Evolutionary conservation across 2,329 filamentous ascomycete genomes (phyloP), one percentile per base, ranked within the genome.

Genomic region (Verticillium dahliae): DNA sequence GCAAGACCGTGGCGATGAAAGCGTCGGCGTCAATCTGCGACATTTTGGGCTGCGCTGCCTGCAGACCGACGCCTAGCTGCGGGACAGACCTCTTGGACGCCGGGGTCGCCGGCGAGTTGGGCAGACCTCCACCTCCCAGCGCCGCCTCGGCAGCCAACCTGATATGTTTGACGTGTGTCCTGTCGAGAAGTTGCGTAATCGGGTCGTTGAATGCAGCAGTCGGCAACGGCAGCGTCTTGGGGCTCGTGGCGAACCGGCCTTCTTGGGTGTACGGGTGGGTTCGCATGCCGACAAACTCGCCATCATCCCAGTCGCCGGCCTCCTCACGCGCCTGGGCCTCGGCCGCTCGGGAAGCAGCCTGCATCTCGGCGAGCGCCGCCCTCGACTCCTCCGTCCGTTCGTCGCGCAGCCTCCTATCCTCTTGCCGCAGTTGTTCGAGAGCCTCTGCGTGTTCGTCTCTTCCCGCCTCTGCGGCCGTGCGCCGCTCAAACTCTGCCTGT

Each of bases 101-200:
- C 0, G 90, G 88, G 2, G 90, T 93, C 1, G 87, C 83, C 1
- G 90, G 87, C 1, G 92, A 96, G 70, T 89, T 82, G 3, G 93
- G 93, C 15, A 98, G 78, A 0, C 87, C 85, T 3, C 76, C 75
- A 0, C 94, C 94, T 54, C 93, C 94, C 71, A 97, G 94, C 1
- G 85, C 81, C 54, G 81, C 83, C 66, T 91, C 85, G 0, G 93
- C 90, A 1, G 89, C 83, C 61, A 89, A 83, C 38, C 82, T 81
- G 37, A 98, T 79, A 71, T 99, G 95, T 61, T 87, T 89, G 54
- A 87, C 85, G 62, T 91, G 85, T 60, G 86, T 85, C 61, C 88
- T 80, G 14, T 81, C 80, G 2, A 98, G 80, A 2, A 97, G 80
- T 4, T 83, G 75, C 1, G 85, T 81, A 18, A 96, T 87, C 0